Base-by-base conservation (phyloP, 306 rosid genomes). In the Cicer cuneatum region DNA sequence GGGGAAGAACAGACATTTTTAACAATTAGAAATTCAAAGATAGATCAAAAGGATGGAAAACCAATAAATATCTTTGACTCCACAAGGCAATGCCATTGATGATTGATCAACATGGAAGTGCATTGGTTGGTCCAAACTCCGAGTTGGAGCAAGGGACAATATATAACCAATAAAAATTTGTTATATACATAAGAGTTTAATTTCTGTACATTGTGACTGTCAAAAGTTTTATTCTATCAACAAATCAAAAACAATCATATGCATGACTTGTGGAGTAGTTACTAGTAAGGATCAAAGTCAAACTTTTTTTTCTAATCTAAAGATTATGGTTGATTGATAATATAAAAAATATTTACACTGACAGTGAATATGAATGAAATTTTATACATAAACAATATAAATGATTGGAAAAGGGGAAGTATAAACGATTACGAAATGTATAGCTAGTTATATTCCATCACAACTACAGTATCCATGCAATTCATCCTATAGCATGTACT, bases 101-200 rank as follows among this genome's bases (percentile, higher is more conserved):
- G 35, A 29, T 29, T 29, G 35, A 29, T 29, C 35, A 29, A 29
- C 35, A 29, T 29, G 35, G 35, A 29, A 29, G 35, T 0, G 35
- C 35, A 29, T 29, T 81, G 24, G 43, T 46, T 43, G 69, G 56
- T 72, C 60, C 71, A 77, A 71, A 77, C 49, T 82, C n/a, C 61
- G 12, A 47, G 21, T 67, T 38, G 35, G 35, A 29, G 35, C 35
- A 3, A 29, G 35, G 35, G 35, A 29, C 4, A 11, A 43, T 43
- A 43, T 54, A 75, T 49, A 54, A 21, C 53, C 56, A 49, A 71
- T 8, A n/a, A 52, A 6, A 54, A 59, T 21, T 49, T 62, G 49
- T 65, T 56, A 46, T 10, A 71, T 39, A 39, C 21, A 41, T 59
- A 29, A 29, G 35, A 4, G 35, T 29, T 29, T 29, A 29, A 29